These are phyloP conservation scores for Mortierella sp. DNA, from an alignment of 371 early-diverging fungal species.

Conservation along the genomic window DNA sequence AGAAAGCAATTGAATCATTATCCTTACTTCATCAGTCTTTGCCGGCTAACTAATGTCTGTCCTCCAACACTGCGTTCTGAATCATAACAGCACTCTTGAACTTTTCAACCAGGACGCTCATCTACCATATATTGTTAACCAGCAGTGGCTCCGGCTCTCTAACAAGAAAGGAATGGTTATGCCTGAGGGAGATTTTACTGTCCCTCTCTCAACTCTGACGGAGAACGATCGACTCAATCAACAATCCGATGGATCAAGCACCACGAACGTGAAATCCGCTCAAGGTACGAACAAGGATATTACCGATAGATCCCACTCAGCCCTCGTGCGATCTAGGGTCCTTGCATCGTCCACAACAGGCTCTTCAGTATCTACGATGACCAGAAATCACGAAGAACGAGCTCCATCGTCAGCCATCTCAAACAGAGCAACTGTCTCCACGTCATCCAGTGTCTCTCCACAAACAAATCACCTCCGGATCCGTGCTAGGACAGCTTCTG, in stretches of 20 bases:
- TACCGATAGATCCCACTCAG: too few species aligned
- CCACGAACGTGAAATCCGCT: too few species aligned
- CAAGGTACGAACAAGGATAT: too few species aligned
- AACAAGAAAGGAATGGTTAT: slow-evolving; percentile 15
- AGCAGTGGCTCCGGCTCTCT: slow-evolving; percentile 30
- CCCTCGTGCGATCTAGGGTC: too few species aligned
- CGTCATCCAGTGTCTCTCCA: slow-evolving; percentile 10
- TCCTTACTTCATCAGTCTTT: too few species aligned
- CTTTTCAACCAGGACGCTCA: slow-evolving; percentile 10
- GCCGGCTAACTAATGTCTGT: too few species aligned
- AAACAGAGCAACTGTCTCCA: background rate
- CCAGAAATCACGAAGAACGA: background rate
- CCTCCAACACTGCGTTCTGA: too few species aligned
- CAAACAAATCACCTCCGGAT: slow-evolving; percentile 1
- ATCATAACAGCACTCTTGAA: slow-evolving; percentile 12
- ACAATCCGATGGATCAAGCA: slow-evolving; percentile 1
- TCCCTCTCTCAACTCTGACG: slow-evolving; percentile 29
- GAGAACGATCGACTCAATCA: slow-evolving; percentile 12
- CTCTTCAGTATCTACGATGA: too few species aligned
- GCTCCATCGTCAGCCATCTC: background rate
- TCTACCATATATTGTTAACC: slow-evolving; percentile 31
- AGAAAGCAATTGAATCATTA: too few species aligned
- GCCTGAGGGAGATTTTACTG: slow-evolving; percentile 31
- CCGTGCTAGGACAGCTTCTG: slow-evolving; percentile 23
- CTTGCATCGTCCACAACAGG: background rate